A percentile compares a stretch with the other conserved stretches of the same genome.
These are phyloP conservation scores for Trichoderma sp. DNA, from an alignment of 2,329 filamentous ascomycete species.

Conservation along the genomic window DNA sequence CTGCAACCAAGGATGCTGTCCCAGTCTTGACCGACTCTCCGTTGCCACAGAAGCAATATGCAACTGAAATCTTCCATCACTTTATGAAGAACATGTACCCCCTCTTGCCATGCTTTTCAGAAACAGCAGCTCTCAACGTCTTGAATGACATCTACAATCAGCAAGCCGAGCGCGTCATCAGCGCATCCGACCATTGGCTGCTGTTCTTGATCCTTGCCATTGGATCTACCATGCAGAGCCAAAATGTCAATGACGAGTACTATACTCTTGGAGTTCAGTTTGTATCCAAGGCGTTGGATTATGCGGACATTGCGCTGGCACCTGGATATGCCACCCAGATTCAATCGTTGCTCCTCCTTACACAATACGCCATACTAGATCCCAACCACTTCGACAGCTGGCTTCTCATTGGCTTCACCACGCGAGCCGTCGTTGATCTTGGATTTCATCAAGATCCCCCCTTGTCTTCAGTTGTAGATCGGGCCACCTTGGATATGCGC, in stretches of 20 bases:
- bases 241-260: constrained; percentile 65
- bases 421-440: constrained; percentile 82
- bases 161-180: constrained; percentile 62
- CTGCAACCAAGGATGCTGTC: constrained; percentile 72
- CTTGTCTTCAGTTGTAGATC: constrained; percentile 66
- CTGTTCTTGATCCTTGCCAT: constrained; percentile 90
- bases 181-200: constrained; percentile 77
- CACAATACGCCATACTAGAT: constrained; percentile 87
- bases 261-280: constrained; percentile 59
- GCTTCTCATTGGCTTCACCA: constrained; percentile 89
- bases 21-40: constrained; percentile 60
- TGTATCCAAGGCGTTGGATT: constrained; percentile 66
- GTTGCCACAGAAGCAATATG: constrained; percentile 72
- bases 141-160: constrained; percentile 77
- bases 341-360: constrained; percentile 81
- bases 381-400: constrained; percentile 91
- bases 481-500: constrained; percentile 71
- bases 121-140: constrained; percentile 74
- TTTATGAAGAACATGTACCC: constrained; percentile 83
- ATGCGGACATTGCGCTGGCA: constrained; percentile 79
- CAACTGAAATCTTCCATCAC: constrained; percentile 72
- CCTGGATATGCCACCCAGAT: constrained; percentile 85
- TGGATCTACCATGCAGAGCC: constrained; percentile 72
- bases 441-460: constrained; percentile 92
- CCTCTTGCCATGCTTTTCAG: constrained; percentile 79